phyloP scores from a whole-genome alignment of 345 rosid genomes.

The Hibiscus syriacus region DNA sequence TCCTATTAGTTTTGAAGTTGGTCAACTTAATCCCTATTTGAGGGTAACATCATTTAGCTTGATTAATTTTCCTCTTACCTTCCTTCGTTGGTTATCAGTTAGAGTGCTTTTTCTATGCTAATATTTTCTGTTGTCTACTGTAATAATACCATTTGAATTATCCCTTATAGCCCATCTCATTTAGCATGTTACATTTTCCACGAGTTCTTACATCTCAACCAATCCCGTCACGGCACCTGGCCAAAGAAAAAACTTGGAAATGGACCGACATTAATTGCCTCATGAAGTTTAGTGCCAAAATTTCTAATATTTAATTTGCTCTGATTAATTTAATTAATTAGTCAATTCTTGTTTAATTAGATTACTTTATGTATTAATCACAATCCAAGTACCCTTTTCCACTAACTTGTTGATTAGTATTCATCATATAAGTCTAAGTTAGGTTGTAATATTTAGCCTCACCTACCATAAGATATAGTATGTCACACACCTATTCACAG shows the following conservation, averaged over 20 bases:
- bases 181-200: background rate
- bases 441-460: too few relatives aligned
- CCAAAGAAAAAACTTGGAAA: background rate
- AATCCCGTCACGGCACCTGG: background rate
- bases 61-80: too few relatives aligned
- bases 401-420: too few relatives aligned
- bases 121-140: background rate
- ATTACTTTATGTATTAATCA: too few relatives aligned
- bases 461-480: too few relatives aligned
- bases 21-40: background rate
- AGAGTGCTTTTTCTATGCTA: background rate
- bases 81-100: too few relatives aligned
- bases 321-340: background rate
- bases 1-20: background rate
- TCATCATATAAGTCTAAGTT: too few relatives aligned
- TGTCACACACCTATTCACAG: too few relatives aligned
- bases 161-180: too few relatives aligned
- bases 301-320: background rate
- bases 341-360: too few relatives aligned
- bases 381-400: too few relatives aligned
- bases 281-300: background rate
- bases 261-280: background rate
- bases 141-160: background rate
- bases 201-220: background rate
- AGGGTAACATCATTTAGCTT: too few relatives aligned